These are phyloP conservation scores for Spencermartinsiella europaea DNA, from an alignment of 805 yeast genomes.

Conservation along the genomic window DNA sequence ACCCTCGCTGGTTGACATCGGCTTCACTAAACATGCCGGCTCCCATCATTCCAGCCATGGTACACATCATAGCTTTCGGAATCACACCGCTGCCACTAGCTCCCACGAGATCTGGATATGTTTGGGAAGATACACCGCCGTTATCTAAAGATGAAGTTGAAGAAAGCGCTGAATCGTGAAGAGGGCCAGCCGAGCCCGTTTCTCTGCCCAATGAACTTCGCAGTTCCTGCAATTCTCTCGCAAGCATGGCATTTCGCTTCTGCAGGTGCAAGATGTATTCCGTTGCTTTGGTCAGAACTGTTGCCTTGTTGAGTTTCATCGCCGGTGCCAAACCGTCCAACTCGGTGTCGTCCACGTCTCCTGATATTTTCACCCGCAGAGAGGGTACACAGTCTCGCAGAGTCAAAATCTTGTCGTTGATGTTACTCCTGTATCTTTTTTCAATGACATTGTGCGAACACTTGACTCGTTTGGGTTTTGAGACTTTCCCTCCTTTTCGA, in stretches of 20 bases:
- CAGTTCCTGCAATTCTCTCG: slow-evolving; percentile 49
- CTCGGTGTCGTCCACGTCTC: slow-evolving; percentile 44
- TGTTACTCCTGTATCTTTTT: slow-evolving; percentile 73
- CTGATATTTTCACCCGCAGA: slow-evolving; percentile 52
- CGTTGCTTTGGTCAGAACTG: slow-evolving; percentile 68
- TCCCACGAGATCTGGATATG: not conserved
- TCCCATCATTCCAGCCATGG: slow-evolving; percentile 36
- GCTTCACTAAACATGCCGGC: slow-evolving; percentile 25
- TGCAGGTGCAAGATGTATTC: slow-evolving; percentile 76
- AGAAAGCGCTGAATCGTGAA: not conserved
- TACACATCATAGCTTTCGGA: slow-evolving; percentile 31
- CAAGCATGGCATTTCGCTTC: slow-evolving; percentile 47
- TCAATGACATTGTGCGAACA: slow-evolving; percentile 76
- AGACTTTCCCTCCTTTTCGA: slow-evolving; percentile 19
- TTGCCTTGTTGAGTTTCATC: slow-evolving; percentile 69
- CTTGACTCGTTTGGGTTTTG: slow-evolving; percentile 38
- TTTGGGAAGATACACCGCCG: not conserved
- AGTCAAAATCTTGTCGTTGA: slow-evolving; percentile 63
- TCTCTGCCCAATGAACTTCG: slow-evolving; percentile 6
- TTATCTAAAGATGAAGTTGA: not conserved
- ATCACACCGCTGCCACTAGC: not conserved
- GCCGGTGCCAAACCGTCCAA: slow-evolving; percentile 77
- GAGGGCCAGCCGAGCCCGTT: not conserved
- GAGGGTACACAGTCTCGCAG: slow-evolving; percentile 77
- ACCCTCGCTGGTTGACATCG: slow-evolving; percentile 24